Conservation (phyloP, 108 stramenopile genomes). For the Cyclostephanos invisitatus region DNA sequence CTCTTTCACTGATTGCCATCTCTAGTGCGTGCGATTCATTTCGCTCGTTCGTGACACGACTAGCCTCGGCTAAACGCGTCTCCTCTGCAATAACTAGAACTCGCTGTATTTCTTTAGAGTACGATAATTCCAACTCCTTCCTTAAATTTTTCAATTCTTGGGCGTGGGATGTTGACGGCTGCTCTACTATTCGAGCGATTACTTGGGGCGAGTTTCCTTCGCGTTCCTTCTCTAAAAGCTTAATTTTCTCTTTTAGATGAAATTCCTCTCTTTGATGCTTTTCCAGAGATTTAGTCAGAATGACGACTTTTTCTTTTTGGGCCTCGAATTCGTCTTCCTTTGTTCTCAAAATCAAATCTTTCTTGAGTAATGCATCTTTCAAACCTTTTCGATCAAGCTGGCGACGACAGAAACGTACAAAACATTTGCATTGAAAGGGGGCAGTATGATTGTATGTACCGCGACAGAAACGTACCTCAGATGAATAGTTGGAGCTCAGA, state of each 20-base stretch:
- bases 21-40: neutral
- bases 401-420: neutral
- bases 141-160: neutral
- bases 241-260: neutral
- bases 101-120: neutral
- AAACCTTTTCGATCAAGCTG: conserved; percentile 30
- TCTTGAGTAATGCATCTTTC: neutral
- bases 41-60: neutral
- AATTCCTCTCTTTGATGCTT: conserved; percentile 8
- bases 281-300: conserved; percentile 17
- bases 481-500: conserved; percentile 51
- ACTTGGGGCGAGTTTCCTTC: neutral
- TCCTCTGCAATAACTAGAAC: neutral
- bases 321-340: conserved; percentile 14
- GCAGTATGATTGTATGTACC: neutral
- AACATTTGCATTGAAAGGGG: neutral
- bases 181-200: neutral
- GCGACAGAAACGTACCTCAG: conserved; percentile 55
- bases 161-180: neutral
- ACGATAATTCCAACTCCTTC: neutral
- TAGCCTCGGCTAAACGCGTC: neutral
- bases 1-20: neutral
- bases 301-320: conserved; percentile 14
- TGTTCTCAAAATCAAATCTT: neutral
- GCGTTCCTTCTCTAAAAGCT: neutral